phyloP scores from a whole-genome alignment of 2,329 filamentous ascomycete genomes.

The Chrysoporthe deuterocubensis region DNA sequence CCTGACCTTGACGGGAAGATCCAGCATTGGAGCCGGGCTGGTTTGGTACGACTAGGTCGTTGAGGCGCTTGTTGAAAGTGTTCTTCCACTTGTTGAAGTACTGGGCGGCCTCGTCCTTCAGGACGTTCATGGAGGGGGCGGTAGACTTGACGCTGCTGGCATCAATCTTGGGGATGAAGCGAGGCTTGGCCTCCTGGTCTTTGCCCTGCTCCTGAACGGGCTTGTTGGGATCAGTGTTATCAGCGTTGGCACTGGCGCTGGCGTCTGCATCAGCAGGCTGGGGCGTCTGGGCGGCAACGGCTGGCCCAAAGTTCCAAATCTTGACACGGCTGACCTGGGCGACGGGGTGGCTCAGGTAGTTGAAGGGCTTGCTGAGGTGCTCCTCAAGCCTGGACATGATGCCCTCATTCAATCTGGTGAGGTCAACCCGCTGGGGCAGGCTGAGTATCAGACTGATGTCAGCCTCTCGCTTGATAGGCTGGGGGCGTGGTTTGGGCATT shows the following conservation, averaged over 20 bases:
- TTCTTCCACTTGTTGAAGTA: constrained; percentile 84
- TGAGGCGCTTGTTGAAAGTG: constrained; percentile 69
- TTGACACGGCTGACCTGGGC: constrained; percentile 26
- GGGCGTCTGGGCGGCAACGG: constrained; percentile 11
- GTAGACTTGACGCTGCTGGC: constrained; percentile 35
- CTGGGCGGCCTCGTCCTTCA: constrained; percentile 70
- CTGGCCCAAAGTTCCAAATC: constrained; percentile 25
- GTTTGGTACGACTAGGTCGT: constrained; percentile 64
- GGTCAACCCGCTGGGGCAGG: constrained; percentile 53
- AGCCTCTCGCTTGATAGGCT: constrained; percentile 47
- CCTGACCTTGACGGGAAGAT: constrained; percentile 35
- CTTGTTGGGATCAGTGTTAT: constrained; percentile 16
- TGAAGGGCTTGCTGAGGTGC: constrained; percentile 56
- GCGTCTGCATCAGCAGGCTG: constrained; percentile 1
- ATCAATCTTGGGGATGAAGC: constrained; percentile 22
- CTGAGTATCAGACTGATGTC: constrained; percentile 57
- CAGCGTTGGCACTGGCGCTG: not conserved
- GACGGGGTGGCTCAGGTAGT: constrained; percentile 41
- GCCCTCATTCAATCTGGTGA: constrained; percentile 52
- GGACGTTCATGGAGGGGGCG: constrained; percentile 50
- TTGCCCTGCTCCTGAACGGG: constrained; percentile 16
- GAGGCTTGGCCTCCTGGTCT: constrained; percentile 14
- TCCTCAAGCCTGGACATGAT: constrained; percentile 21
- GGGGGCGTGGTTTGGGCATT: constrained; percentile 43
- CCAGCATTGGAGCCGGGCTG: constrained; percentile 36